A percentile compares a stretch with the other conserved stretches of the same genome.
phyloP scores from a whole-genome alignment of 2,329 filamentous ascomycete species.

The Camillea tinctor region DNA sequence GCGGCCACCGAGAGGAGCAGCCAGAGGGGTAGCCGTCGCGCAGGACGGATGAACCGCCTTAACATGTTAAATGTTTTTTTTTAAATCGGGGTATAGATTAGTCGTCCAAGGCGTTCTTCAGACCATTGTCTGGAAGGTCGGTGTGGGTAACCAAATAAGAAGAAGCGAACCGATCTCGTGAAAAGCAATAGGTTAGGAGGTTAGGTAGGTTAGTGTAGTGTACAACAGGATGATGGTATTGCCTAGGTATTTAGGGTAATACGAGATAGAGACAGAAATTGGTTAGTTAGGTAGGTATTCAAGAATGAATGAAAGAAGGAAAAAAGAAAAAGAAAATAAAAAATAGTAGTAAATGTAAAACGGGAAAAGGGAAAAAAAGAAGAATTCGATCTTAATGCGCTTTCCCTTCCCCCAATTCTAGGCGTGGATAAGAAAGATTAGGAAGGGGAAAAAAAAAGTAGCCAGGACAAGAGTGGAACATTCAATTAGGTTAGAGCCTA shows the following conservation, averaged over 20 bases:
- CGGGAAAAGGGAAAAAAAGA: background rate
- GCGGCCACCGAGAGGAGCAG: conserved; percentile 31
- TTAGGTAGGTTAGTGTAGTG: background rate
- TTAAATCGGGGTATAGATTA: background rate
- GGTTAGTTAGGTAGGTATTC: background rate
- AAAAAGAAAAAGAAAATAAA: background rate
- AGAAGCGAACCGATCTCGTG: background rate
- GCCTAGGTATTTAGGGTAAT: background rate
- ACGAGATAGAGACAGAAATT: background rate
- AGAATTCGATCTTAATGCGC: background rate
- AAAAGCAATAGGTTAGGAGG: background rate
- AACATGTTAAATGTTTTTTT: conserved; percentile 20
- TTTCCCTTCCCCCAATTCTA: background rate
- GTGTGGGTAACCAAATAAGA: background rate
- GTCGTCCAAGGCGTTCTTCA: conserved; percentile 16
- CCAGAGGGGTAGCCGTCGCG: conserved; percentile 30
- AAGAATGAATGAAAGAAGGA: background rate
- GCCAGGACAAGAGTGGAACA: background rate
- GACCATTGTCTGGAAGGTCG: conserved; percentile 17
- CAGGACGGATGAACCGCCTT: conserved; percentile 33
- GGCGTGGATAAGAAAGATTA: background rate
- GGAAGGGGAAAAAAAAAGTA: background rate
- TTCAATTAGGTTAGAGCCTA: background rate
- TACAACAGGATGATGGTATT: background rate
- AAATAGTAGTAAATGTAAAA: background rate